Conservation (phyloP, 2,329 filamentous ascomycete species). For the Clonostachys rhizophaga region DNA sequence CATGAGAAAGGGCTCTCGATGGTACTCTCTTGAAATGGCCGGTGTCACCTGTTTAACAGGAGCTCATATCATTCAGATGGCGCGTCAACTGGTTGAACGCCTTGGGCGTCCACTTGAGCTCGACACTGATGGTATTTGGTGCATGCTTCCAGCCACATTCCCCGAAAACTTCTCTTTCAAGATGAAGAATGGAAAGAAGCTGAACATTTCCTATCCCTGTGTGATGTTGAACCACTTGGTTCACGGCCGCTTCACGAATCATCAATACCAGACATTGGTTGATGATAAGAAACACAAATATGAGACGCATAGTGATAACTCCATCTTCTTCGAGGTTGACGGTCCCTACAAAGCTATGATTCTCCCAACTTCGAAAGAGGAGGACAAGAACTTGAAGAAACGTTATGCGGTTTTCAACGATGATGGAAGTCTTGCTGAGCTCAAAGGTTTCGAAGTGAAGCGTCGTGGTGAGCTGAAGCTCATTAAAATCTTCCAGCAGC, state of each 20-base stretch:
- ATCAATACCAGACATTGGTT: slow-evolving; percentile 89
- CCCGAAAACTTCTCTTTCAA: slow-evolving; percentile 96
- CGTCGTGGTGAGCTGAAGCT: slow-evolving; percentile 95
- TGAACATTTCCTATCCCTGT: slow-evolving; percentile 95
- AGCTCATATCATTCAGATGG: slow-evolving; percentile 95
- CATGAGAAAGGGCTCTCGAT: slow-evolving; percentile 97
- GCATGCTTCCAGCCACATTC: slow-evolving; percentile 93
- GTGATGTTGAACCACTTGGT: slow-evolving; percentile 99
- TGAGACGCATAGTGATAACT: slow-evolving; percentile 96
- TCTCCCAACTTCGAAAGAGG: slow-evolving; percentile 93
- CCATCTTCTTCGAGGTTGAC: slow-evolving; percentile 99
- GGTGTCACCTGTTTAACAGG: slow-evolving; percentile 96
- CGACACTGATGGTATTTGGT: slow-evolving; percentile 99
- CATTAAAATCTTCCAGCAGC: slow-evolving; percentile 99
- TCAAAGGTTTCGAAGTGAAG: slow-evolving; percentile 98
- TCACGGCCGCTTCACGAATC: slow-evolving; percentile 90
- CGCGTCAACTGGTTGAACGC: slow-evolving; percentile 85
- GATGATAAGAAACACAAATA: slow-evolving; percentile 82
- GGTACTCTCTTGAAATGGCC: slow-evolving; percentile 99
- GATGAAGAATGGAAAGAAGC: slow-evolving; percentile 91
- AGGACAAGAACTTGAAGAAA: slow-evolving; percentile 99
- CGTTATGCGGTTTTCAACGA: slow-evolving; percentile 99
- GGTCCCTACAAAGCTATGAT: slow-evolving; percentile 98
- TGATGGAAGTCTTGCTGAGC: slow-evolving; percentile 87
- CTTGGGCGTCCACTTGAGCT: slow-evolving; percentile 90